Evolutionary conservation across 2,329 filamentous ascomycete genomes (phyloP), one percentile per base, ranked within the genome.

Genomic region (Alternaria solani): DNA sequence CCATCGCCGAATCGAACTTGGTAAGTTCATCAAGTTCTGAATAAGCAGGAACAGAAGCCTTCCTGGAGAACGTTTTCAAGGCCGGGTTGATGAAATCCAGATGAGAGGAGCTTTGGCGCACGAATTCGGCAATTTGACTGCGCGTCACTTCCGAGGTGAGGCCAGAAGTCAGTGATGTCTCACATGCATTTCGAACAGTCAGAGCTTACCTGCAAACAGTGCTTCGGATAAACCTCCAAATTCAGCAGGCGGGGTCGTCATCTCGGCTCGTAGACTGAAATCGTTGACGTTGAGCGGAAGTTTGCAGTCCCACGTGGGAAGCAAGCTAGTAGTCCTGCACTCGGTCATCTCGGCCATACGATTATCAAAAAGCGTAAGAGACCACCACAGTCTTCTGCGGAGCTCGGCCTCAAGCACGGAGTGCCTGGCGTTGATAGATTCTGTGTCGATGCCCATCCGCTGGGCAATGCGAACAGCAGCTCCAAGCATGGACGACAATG

Each of bases 351-450:
- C 18, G 80, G 80, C 26, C 84, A 80, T 83, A 4, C 85, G 82
- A 43, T 82, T 75, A 61, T 90, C 88, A 7, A 89, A 81, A 2
- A 87, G 80, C 12, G 87, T 75, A 11, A 90, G 81, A 55, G 88
- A 85, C 79, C 86, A 86, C 85, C 87, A 90, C 0, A 90, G 71
- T 3, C 88, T 82, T 8, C 88, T 82, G 16, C 87, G 83, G 79
- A 89, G 82, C 72, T 89, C 86, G 4, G 83, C 83, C 63, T 89
- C 84, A 57, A 86, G 88, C 0, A 83, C 80, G 1, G 81, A 80
- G 4, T 89, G 68, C 23, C 84, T 82, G 5, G 86, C 71, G 20
- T 73, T 71, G 16, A 75, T 68, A 76, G 82, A 66, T 84, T 91
- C 88, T 8, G 84, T 82, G 64, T 89, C 85, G 2, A 90, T 79